Base-by-base conservation (phyloP, 345 rosid species). In the Lepidium sativum region DNA sequence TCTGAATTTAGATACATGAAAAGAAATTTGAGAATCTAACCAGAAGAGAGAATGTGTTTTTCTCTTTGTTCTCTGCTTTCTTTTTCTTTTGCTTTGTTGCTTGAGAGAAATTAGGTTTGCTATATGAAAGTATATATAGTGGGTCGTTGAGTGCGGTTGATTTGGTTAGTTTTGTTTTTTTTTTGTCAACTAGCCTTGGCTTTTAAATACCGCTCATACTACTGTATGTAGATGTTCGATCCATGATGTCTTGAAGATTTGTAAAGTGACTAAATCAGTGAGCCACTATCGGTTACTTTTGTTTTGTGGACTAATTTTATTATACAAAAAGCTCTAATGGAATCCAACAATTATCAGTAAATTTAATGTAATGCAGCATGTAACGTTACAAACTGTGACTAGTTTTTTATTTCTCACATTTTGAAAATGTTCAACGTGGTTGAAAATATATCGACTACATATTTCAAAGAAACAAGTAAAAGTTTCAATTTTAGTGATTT, bases 81-180 rank as follows among this genome's bases (percentile, higher is more conserved):
- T 40, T 4, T 15, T 67, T 43, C 37, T 37, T 67, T 60, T 51
- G 39, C 68, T 60, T 69, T 61, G 62, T 52, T 69, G 21, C 67
- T 69, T 69, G 54, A 69, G 54, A 52, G 48, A 42, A 43, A 2
- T 15, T 69, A 69, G 74, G 39, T 60, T 69, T 69, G 53, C 13
- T 50, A 16, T 7, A 9, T 25, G 54, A 9, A 54, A 53, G 62
- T 61, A 52, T 69, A 33, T 69, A 69, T 69, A 69, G 1, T 8
- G 14, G 27, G 47, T 33, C 25, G 20, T 6, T 39, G 14, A 41
- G 60, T 60, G 67, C 54, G 60, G 29, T 60, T 60, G 60, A 20
- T 29, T 49, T 59, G 34, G 44, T 57, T 50, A 40, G 45, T 60
- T 41, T 41, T 15, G 20, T 15, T 42, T 40, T 31, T n/a, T n/a